phyloP scores from a whole-genome alignment of 305 asterid genomes.

The Solanum hybrid region DNA sequence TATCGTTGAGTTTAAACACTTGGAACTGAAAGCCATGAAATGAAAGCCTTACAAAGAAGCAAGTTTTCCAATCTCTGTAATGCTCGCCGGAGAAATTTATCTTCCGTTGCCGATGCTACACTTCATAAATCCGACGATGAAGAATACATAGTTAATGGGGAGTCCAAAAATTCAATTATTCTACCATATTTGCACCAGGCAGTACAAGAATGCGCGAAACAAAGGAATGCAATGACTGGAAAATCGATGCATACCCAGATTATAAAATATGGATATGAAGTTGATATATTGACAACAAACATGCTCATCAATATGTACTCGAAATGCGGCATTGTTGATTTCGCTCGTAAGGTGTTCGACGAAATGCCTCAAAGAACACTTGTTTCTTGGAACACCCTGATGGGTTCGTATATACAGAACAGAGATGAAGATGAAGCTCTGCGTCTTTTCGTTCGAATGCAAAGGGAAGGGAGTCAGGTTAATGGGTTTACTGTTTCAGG shows the following conservation, averaged over 20 bases:
- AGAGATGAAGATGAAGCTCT: slow-evolving; percentile 42
- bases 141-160: background rate
- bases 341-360: slow-evolving; percentile 53
- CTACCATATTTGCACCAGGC: slow-evolving; percentile 33
- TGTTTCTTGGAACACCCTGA: slow-evolving; percentile 78
- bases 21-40: background rate
- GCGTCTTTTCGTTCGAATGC: slow-evolving; percentile 43
- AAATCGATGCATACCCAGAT: slow-evolving; percentile 48
- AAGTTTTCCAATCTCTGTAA: background rate
- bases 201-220: slow-evolving; percentile 45
- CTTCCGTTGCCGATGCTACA: background rate
- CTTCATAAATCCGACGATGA: background rate
- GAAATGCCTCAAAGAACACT: slow-evolving; percentile 46
- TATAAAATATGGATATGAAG: slow-evolving; percentile 36
- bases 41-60: background rate
- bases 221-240: slow-evolving; percentile 27
- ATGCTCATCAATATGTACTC: slow-evolving; percentile 59
- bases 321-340: slow-evolving; percentile 34
- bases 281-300: slow-evolving; percentile 43
- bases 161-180: slow-evolving; percentile 12
- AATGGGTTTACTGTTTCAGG: slow-evolving; percentile 66
- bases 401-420: slow-evolving; percentile 45
- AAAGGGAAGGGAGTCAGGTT: slow-evolving; percentile 41
- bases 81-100: background rate
- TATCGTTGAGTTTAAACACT: background rate